Evolutionary conservation across 257 asterid genomes (phyloP).

Genomic region (Rauvolfia tetraphylla): DNA sequence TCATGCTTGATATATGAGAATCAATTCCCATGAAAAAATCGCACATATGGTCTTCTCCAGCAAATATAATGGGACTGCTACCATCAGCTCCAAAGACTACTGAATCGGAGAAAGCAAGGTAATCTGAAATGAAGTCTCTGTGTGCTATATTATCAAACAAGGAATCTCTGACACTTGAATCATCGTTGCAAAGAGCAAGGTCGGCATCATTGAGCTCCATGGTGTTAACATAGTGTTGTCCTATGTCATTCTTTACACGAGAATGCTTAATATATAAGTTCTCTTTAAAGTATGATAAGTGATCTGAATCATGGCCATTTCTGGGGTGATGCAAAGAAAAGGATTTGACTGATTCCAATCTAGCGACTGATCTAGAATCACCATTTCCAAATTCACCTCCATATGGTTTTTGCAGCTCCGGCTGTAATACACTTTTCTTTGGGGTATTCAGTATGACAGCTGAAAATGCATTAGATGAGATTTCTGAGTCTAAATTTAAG

Average conservation of each 20-base stretch:
- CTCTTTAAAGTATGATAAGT: conserved; percentile 14
- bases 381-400: conserved; percentile 9
- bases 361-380: background rate
- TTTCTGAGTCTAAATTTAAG: conserved; percentile 38
- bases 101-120: conserved; percentile 81
- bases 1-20: conserved; percentile 32
- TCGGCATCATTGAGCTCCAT: conserved; percentile 22
- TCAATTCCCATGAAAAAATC: conserved; percentile 67
- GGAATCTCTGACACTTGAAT: conserved; percentile 44
- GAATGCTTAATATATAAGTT: conserved; percentile 5
- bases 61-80: conserved; percentile 31
- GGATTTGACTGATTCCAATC: conserved; percentile 6
- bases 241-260: conserved; percentile 14
- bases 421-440: conserved; percentile 10
- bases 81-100: conserved; percentile 58
- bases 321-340: conserved; percentile 1
- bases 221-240: conserved; percentile 8
- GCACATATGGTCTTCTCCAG: conserved; percentile 60
- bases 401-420: conserved; percentile 13
- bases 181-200: conserved; percentile 32
- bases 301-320: conserved; percentile 18
- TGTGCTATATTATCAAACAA: conserved; percentile 37
- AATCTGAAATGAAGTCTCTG: conserved; percentile 55
- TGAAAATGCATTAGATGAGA: conserved; percentile 28
- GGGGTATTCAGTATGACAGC: conserved; percentile 13